Evolutionary conservation across 2,329 filamentous ascomycete genomes (phyloP).

Genomic region (Botrytis tulipae): DNA sequence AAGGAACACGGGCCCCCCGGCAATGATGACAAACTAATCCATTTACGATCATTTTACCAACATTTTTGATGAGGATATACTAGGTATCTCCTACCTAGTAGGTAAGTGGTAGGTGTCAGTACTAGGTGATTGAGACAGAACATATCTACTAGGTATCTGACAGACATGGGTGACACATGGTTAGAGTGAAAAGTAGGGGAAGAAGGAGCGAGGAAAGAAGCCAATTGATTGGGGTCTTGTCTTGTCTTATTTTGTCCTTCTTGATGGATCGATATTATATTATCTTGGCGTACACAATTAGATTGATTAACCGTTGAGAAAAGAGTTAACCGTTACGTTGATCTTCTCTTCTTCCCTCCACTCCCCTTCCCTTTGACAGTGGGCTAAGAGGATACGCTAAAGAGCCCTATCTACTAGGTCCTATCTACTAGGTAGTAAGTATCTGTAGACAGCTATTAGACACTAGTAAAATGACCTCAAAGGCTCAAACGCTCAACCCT

Average conservation of each 20-base stretch:
- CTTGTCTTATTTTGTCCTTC: neutral
- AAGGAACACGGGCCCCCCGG: neutral
- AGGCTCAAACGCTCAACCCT: neutral
- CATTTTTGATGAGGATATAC: slow-evolving; percentile 5
- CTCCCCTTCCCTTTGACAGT: neutral
- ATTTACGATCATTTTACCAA: neutral
- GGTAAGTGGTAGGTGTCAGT: no score
- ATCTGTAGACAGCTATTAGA: neutral
- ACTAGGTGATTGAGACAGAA: neutral
- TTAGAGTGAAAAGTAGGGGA: neutral
- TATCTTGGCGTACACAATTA: neutral
- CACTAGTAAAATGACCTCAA: neutral
- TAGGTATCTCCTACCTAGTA: neutral
- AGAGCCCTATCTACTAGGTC: neutral
- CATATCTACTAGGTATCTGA: neutral
- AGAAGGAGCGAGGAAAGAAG: neutral
- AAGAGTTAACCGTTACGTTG: neutral
- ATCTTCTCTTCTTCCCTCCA: neutral
- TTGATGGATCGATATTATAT: neutral
- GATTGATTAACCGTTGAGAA: neutral
- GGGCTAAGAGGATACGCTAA: neutral
- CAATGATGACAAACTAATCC: neutral
- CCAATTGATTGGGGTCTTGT: slow-evolving; percentile 1
- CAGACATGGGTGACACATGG: slow-evolving; percentile 10
- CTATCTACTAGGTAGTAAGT: neutral